Percentiles rank a stretch among this genome's conserved stretches.
These are phyloP conservation scores for Penicillium sp. DNA, from an alignment of 2,329 filamentous ascomycete species.

Conservation along the genomic window DNA sequence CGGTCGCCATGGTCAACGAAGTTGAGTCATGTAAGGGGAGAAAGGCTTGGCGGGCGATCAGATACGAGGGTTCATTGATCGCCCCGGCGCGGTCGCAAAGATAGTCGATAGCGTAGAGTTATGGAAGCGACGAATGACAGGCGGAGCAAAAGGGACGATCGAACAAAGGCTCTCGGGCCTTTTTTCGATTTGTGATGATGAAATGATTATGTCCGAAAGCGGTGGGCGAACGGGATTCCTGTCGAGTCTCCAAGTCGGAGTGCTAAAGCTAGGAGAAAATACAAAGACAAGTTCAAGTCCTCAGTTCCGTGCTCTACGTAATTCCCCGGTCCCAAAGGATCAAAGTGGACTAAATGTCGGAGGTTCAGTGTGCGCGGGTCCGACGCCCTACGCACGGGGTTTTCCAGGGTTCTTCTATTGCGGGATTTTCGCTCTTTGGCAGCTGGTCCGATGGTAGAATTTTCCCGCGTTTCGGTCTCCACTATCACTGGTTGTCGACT, in stretches of 20 bases:
- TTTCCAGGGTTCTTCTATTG: constrained; percentile 1
- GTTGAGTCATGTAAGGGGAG: constrained; percentile 24
- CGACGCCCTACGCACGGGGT: constrained; percentile 1
- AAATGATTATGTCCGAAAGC: constrained; percentile 15
- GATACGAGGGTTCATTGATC: constrained; percentile 12
- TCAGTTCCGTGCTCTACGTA: neutral
- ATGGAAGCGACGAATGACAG: constrained; percentile 1
- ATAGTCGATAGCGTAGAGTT: neutral
- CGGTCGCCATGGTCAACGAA: constrained; percentile 28
- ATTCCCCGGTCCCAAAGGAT: neutral
- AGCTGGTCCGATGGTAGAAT: constrained; percentile 5
- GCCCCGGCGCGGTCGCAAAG: constrained; percentile 15
- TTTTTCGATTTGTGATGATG: constrained; percentile 10
- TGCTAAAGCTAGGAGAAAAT: neutral
- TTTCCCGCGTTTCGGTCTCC: constrained; percentile 11
- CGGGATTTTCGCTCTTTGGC: constrained; percentile 14
- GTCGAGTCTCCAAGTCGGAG: neutral
- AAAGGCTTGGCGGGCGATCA: constrained; percentile 21
- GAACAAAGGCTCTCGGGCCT: constrained; percentile 5
- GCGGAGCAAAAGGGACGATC: constrained; percentile 7
- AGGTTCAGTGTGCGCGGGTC: constrained; percentile 7
- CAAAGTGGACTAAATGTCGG: constrained; percentile 1
- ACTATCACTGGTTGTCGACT: neutral
- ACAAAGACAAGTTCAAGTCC: neutral
- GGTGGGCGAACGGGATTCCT: constrained; percentile 1